phyloP scores from a whole-genome alignment of 2,329 filamentous ascomycete species.

The Tolypocladium album region DNA sequence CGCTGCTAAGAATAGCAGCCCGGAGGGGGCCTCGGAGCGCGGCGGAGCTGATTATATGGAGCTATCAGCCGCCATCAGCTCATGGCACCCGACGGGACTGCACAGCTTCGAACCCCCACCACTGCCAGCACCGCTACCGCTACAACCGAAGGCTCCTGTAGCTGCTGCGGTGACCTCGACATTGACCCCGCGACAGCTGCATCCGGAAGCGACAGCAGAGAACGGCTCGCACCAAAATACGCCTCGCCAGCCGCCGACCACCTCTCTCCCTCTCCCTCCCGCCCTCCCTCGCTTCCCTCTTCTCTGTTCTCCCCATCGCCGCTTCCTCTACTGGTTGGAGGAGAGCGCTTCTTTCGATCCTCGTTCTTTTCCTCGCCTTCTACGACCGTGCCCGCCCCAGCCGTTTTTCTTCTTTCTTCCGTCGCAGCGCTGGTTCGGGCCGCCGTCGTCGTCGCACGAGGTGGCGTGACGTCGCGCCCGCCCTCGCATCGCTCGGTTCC shows the following conservation, averaged over 20 bases:
- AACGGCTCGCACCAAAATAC: too few species aligned
- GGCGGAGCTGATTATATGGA: not conserved
- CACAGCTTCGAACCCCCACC: too few species aligned
- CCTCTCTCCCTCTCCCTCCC: not conserved
- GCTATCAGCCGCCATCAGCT: not conserved
- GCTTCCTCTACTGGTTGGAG: not conserved
- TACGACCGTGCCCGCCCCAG: not conserved
- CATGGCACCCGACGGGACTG: not conserved
- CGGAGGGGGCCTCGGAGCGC: not conserved
- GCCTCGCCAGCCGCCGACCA: not conserved
- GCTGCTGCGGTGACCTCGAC: not conserved
- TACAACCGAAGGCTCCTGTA: too few species aligned
- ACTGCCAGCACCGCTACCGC: too few species aligned
- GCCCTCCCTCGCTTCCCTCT: not conserved
- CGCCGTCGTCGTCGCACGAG: not conserved
- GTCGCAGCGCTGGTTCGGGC: not conserved
- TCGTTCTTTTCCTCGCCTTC: not conserved
- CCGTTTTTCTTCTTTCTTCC: not conserved
- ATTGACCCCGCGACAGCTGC: not conserved
- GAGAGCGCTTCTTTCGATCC: not conserved
- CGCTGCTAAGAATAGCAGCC: not conserved
- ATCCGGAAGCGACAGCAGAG: not conserved
- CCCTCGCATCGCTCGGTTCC: not conserved
- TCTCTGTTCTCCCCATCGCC: constrained; percentile 1
- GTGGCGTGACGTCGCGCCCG: not conserved